Base-by-base conservation (phyloP, 768 basidiomycete genomes). In the Ephemerocybe angulata region DNA sequence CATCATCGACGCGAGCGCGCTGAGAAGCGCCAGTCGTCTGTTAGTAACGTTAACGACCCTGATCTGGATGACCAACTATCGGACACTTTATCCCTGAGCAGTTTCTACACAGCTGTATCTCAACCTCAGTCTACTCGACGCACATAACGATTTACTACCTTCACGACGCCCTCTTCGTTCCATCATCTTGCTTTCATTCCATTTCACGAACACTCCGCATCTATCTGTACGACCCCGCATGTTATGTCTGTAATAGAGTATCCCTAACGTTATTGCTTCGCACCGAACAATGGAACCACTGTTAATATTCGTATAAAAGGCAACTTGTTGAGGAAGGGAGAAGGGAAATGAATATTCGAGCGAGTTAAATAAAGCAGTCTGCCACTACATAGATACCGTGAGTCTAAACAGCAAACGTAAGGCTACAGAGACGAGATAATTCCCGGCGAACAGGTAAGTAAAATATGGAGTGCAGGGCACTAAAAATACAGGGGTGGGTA, bases 61-160 rank as follows among this genome's bases (percentile, higher is more conserved):
- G 15, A 13, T n/a, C 10, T 41, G 21, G 15, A 48, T 4, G 50
- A 42, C 24, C 24, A 51, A 17, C 19, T 42, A 22, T 55, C 54
- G 25, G 55, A 56, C 11, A n/a, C 29, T 40, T 22, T 37, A 19
- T 56, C 55, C 35, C 21, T 42, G 2, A 56, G 37, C 50, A 56
- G 49, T 31, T 56, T 51, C 28, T 56, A 56, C 29, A 56, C 55
- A 31, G 55, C 55, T 33, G 19, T 37, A 25, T 56, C 55, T 46
- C 50, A 35, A 22, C 49, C 49, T 47, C 24, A 17, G 41, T 50
- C 55, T 42, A 44, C 46, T 38, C 50, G 28, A 24, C 54, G 48
- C 25, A 24, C n/a, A 38, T 35, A 30, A 54, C 3, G 19, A 24
- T 29, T 19, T n/a, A 28, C 17, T 4, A 19, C 1, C n/a, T 4